A percentile compares a stretch with the other conserved stretches of the same genome.
phyloP scores from a whole-genome alignment of 441 rosid genomes.

The Daphne laureola region DNA sequence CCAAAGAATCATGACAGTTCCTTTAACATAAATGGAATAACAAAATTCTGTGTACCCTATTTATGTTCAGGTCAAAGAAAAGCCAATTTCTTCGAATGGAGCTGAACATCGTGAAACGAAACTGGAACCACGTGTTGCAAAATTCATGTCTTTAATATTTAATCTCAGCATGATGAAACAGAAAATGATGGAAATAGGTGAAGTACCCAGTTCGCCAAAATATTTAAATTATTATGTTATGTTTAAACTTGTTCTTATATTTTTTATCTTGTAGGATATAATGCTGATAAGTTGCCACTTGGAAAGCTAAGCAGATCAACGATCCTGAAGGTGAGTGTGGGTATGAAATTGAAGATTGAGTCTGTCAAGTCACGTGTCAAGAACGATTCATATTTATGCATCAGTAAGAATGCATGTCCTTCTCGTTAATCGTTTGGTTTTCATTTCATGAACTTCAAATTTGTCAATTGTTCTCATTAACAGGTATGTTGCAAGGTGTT shows the following conservation, averaged over 20 bases:
- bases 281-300: constrained; percentile 89
- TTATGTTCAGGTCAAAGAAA: constrained; percentile 34
- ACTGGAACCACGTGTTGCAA: constrained; percentile 60
- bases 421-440: too few species aligned
- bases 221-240: not conserved
- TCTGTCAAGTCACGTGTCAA: too few species aligned
- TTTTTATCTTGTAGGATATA: constrained; percentile 47
- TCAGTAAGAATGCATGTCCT: too few species aligned
- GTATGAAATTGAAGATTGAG: too few species aligned
- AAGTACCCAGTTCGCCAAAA: constrained; percentile 15
- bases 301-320: constrained; percentile 89
- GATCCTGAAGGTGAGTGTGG: constrained; percentile 48
- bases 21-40: not conserved
- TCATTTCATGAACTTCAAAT: too few species aligned
- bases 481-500: too few species aligned
- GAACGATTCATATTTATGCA: too few species aligned
- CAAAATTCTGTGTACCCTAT: not conserved
- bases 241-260: not conserved
- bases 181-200: constrained; percentile 93
- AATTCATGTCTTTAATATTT: constrained; percentile 77
- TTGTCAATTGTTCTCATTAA: too few species aligned
- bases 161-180: constrained; percentile 88
- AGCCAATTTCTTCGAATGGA: constrained; percentile 25
- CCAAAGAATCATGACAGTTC: too few species aligned
- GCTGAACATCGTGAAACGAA: constrained; percentile 55